Percentiles rank a stretch among this genome's conserved stretches.
These are phyloP conservation scores for Apophysomyces elegans DNA, from an alignment of 371 early-diverging fungal species.

Conservation along the genomic window DNA sequence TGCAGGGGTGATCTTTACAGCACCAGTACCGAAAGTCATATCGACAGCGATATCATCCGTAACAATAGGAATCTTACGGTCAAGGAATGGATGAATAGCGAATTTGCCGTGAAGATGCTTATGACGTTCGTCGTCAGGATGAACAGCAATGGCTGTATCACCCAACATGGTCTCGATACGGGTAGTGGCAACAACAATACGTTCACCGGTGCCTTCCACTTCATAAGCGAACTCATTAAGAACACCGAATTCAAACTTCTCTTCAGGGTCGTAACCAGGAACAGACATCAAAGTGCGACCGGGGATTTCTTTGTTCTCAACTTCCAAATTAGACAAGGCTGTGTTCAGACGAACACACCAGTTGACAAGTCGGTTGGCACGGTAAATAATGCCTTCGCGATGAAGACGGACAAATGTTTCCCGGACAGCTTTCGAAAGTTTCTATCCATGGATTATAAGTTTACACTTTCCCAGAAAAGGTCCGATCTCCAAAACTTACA, in stretches of 20 bases:
- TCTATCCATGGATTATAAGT: conserved; percentile 25
- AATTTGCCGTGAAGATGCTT: conserved; percentile 92
- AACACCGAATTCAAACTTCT: conserved; percentile 99
- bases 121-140: conserved; percentile 85
- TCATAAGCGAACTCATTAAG: conserved; percentile 90
- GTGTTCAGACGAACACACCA: conserved; percentile 99
- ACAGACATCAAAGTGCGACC: conserved; percentile 86
- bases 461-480: neutral
- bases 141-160: conserved; percentile 97
- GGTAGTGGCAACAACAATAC: conserved; percentile 97
- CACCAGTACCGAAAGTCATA: conserved; percentile 98
- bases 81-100: conserved; percentile 96
- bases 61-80: conserved; percentile 91
- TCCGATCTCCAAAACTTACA: conserved; percentile 30
- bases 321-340: conserved; percentile 98
- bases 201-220: conserved; percentile 84
- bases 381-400: conserved; percentile 97
- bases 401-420: conserved; percentile 97
- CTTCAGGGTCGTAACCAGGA: conserved; percentile 89
- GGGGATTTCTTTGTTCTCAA: conserved; percentile 89
- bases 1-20: conserved; percentile 99
- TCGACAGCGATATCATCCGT: conserved; percentile 94
- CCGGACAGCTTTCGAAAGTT: conserved; percentile 83
- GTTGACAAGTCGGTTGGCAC: conserved; percentile 97
- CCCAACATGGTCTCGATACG: conserved; percentile 99